Evolutionary conservation across 108 stramenopile species (phyloP).

Genomic region (Pseudonitzschia multistriata): DNA sequence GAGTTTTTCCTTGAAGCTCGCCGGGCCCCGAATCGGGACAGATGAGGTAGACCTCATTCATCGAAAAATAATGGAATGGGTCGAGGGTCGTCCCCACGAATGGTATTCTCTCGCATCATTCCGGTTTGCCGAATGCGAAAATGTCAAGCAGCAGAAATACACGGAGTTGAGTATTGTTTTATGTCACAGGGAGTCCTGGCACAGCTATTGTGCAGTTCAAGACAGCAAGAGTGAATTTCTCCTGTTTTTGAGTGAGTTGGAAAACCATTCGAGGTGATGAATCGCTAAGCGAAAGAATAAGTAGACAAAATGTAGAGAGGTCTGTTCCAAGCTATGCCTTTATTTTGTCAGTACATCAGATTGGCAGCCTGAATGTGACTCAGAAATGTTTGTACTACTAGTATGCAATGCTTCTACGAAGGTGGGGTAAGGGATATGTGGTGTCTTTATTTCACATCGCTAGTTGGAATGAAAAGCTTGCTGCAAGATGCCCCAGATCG

Average conservation of each 20-base stretch:
- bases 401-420: too few species aligned
- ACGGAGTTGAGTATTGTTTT: conserved; percentile 51
- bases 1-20: conserved; percentile 55
- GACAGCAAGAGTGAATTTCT: conserved; percentile 61
- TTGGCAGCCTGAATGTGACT: too few species aligned
- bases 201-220: conserved; percentile 46
- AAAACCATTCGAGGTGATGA: conserved; percentile 18
- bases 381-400: too few species aligned
- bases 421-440: too few species aligned
- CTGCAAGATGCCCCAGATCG: too few species aligned
- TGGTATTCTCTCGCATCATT: conserved; percentile 57
- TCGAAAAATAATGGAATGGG: conserved; percentile 42
- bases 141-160: conserved; percentile 19
- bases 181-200: conserved; percentile 39
- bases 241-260: conserved; percentile 57
- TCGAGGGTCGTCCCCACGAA: conserved; percentile 65
- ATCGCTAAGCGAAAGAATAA: neutral
- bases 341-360: too few species aligned
- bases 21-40: conserved; percentile 39
- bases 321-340: too few species aligned
- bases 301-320: neutral
- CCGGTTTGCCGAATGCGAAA: conserved; percentile 29
- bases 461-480: too few species aligned
- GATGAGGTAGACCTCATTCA: conserved; percentile 44
- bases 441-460: too few species aligned